Base-by-base conservation (phyloP, 2,329 filamentous ascomycete species). In the Bipolaris bicolor region DNA sequence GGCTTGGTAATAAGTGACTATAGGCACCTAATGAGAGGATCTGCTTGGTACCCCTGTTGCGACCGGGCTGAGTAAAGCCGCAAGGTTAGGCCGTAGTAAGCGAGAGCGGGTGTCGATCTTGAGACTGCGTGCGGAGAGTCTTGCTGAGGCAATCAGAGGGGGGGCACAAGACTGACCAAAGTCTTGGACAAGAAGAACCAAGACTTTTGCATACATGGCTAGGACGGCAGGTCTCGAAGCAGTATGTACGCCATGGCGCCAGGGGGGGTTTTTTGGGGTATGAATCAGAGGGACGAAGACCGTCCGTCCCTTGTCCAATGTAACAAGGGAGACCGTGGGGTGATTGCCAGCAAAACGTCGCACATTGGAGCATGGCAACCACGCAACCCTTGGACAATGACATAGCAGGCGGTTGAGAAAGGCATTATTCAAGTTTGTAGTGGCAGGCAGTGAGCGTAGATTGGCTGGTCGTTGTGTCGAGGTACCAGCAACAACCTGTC, bases 31-130 rank as follows among this genome's bases (percentile, higher is more conserved):
- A 48, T 48, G 7, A n/a, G 46, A 48, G 20, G 33, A 22, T 37
- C 46, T 29, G 46, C 46, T 37, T 48, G 39, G 34, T 45, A 60
- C 24, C 49, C 62, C 46, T 55, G 54, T 31, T 26, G 33, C 40
- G 43, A 52, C 50, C 41, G 58, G 58, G 60, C 49, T 45, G 20
- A 52, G 36, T 46, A 52, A 40, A 45, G 43, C 40, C 41, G 29
- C 39, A 31, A 36, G 49, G 53, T 55, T 39, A 36, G 48, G n/a
- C 45, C 41, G 40, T 48, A 24, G 55, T 31, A 55, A 51, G 55
- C 47, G 29, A 55, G 33, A 40, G 29, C 20, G 36, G 52, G n/a
- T 54, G 29, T 49, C 33, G 29, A 37, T 53, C 45, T 4, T 52
- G 39, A 22, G 43, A 37, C 39, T 34, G 31, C 26, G 39, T 45